Percentiles rank a stretch among this genome's conserved stretches.
Evolutionary conservation across 352 stramenopile species (phyloP).

Genomic region (Phytophthora rubi): DNA sequence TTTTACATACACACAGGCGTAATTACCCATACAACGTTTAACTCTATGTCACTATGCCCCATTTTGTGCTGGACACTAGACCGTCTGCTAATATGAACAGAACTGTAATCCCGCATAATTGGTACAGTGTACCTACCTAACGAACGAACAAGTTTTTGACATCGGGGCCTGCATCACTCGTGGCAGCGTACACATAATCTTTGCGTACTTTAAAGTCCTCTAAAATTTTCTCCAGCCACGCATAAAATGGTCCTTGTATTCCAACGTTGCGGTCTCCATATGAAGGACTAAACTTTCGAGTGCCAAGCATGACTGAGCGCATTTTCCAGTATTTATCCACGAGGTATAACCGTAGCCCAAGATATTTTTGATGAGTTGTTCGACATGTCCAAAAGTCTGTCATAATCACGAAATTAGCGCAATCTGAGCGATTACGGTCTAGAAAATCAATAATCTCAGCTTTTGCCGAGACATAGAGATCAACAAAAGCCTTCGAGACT

Average conservation of each 20-base stretch:
- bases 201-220: background rate
- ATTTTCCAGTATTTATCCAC: background rate
- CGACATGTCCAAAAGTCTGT: background rate
- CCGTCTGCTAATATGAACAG: too few species aligned
- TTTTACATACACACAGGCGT: too few species aligned
- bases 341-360: background rate
- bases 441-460: background rate
- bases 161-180: background rate
- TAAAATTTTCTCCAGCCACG: background rate
- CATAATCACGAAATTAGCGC: background rate
- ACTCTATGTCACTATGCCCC: too few species aligned
- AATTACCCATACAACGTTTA: too few species aligned
- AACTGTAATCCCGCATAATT: too few species aligned
- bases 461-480: background rate
- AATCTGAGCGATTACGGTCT: background rate
- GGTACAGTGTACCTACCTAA: too few species aligned
- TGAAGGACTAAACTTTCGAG: background rate
- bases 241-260: background rate
- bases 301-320: background rate
- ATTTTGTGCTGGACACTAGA: too few species aligned
- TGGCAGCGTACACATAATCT: background rate
- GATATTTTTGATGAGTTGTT: background rate
- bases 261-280: background rate
- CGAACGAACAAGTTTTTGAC: too few species aligned
- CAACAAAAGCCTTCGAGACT: background rate